Evolutionary conservation across 2,329 filamentous ascomycete genomes (phyloP), one percentile per base, ranked within the genome.

Genomic region (Fusarium keratoplasticum): DNA sequence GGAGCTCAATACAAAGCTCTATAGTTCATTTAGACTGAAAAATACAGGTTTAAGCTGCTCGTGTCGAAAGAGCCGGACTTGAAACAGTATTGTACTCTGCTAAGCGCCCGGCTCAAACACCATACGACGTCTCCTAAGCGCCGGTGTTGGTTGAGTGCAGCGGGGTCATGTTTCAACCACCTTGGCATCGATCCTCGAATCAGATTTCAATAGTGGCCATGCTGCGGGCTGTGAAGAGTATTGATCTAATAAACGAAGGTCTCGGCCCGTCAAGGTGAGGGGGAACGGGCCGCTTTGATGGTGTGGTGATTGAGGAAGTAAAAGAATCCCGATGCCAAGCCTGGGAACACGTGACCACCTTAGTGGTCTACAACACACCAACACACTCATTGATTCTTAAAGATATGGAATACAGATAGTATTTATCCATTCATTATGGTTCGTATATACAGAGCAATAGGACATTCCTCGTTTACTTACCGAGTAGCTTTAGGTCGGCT

Each of bases 81-180:
- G 35, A 22, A 25, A 10, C 44, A 54, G 7, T 20, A 27, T 57
- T 9, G n/a, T 29, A 33, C 16, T 38, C 10, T 16, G 69, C n/a
- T 70, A 72, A 72, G 70, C 70, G 69, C 66, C 61, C 20, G 55
- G 8, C 33, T 1, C 33, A 42, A 42, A 42, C 38, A 42, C 38
- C 38, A 42, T 6, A 11, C 25, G 9, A 8, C n/a, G 5, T 0
- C 47, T 55, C 2, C 4, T 61, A 72, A 69, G 65, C 44, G 70
- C 61, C 58, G 40, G 42, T n/a, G 6, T 42, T 7, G 29, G 18
- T 6, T 25, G 14, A 52, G 10, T 27, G 11, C 38, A 14, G 55
- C 27, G 29, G 63, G 59, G 40, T n/a, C 25, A 52, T 36, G 35
- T 68, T 61, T 44, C 64, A 67, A 67, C 18, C 0, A 13, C 25